These are phyloP conservation scores for Tillandsia fasciculata DNA, from an alignment of 176 grass and related monocot species.

Conservation along the genomic window DNA sequence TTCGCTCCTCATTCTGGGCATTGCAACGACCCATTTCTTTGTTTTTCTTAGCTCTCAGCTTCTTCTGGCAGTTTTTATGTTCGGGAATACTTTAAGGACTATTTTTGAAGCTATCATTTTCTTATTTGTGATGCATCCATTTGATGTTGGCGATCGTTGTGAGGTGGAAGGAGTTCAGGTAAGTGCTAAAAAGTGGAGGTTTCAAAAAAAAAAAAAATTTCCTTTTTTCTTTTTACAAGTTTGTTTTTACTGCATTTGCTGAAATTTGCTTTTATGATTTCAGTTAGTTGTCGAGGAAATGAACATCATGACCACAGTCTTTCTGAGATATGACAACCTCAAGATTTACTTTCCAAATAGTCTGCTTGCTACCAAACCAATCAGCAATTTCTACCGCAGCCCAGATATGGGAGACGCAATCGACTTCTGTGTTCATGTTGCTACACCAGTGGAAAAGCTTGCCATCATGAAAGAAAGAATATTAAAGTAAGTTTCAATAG, in stretches of 20 bases:
- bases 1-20: conserved; percentile 65
- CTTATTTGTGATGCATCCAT: conserved; percentile 92
- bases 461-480: conserved; percentile 80
- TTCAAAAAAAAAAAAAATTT: not conserved
- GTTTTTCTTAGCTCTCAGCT: conserved; percentile 79
- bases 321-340: conserved; percentile 88
- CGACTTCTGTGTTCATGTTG: conserved; percentile 67
- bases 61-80: conserved; percentile 69
- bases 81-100: conserved; percentile 83
- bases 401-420: conserved; percentile 90
- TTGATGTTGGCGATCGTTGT: conserved; percentile 82
- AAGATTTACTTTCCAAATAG: conserved; percentile 86
- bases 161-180: conserved; percentile 86
- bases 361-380: conserved; percentile 48
- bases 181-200: not conserved
- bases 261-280: conserved; percentile 14
- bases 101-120: conserved; percentile 95
- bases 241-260: not conserved
- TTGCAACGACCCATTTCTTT: conserved; percentile 71
- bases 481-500: conserved; percentile 33
- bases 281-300: conserved; percentile 95
- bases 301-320: conserved; percentile 90
- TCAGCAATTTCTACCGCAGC: conserved; percentile 85
- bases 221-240: not conserved
- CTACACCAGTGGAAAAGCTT: conserved; percentile 69